Percentiles rank a stretch among this genome's conserved stretches.
Conservation (phyloP, 345 rosid genomes). For the Laguncularia racemosa region DNA sequence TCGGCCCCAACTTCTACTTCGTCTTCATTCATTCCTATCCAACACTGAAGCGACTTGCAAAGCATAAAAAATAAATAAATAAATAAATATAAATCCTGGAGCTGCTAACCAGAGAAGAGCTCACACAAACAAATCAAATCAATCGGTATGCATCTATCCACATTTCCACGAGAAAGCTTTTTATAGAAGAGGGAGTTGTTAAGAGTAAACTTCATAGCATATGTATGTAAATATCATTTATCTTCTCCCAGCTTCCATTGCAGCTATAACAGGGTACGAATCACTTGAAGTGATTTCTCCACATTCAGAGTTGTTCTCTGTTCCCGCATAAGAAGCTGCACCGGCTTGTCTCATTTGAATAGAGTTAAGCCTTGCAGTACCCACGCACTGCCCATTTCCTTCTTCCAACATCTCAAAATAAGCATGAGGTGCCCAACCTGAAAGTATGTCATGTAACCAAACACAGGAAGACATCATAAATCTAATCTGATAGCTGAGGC, state of each 20-base stretch:
- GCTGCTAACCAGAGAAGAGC: no score
- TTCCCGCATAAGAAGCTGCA: slow-evolving; percentile 1
- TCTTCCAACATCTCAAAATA: slow-evolving; percentile 37
- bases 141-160: no score
- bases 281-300: background rate
- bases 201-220: no score
- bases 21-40: no score
- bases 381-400: slow-evolving; percentile 9
- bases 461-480: background rate
- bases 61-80: no score
- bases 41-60: no score
- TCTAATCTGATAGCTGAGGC: background rate
- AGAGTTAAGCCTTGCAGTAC: slow-evolving; percentile 14
- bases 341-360: background rate
- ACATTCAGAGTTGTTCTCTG: background rate
- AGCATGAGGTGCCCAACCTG: slow-evolving; percentile 61
- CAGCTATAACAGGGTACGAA: background rate
- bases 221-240: background rate
- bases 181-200: no score
- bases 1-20: no score
- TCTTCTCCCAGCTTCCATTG: slow-evolving; percentile 10
- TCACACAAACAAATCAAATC: no score
- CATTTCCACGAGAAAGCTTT: no score
- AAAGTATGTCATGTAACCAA: background rate
- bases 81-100: no score